Evolutionary conservation across 345 rosid genomes (phyloP), one percentile per base, ranked within the genome.

Genomic region (Eutrema heterophyllum): DNA sequence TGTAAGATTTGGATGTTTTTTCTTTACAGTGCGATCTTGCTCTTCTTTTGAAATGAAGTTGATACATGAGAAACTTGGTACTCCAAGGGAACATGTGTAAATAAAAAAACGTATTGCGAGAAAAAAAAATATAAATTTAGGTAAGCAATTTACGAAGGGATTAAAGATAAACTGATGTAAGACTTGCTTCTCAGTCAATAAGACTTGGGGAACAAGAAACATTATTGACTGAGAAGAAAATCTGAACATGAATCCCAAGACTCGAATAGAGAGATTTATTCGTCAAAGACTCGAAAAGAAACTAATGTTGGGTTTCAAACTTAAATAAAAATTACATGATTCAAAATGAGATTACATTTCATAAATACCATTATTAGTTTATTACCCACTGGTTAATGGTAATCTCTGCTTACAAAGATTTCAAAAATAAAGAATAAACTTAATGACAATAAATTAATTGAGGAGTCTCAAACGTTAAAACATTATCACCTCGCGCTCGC

Each of bases 371-470:
- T 74, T 74, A 74, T 58, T 74, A 36, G 61, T 74, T 74, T 74
- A 67, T 74, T 67, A 59, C 73, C 68, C 62, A 59, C 48, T 59
- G 78, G 73, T 60, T 59, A 59, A 51, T 57, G 5, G 68, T 59
- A 39, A 58, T 40, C 36, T 59, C 67, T 49, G 45, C 78, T 67
- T 49, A 75, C 79, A 74, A 57, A 74, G 66, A 0, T 38, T 66
- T 56, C 72, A 74, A 65, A 51, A 75, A 68, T 75, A 75, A 75
- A 75, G 78, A 75, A 75, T 75, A 59, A 75, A 75, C 79, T 75
- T 40, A 74, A 75, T 67, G 73, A 75, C 73, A 58, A 73, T 48
- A 29, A 75, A 59, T 67, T 67, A 67, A 67, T 74, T 21, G 78
- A 58, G 4, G 9, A 35, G 72, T 67, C 67, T 44, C 45, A 58